Percentiles rank a stretch among this genome's conserved stretches.
Evolutionary conservation across 345 rosid genomes (phyloP).

Genomic region (Rhodamnia rubescens): DNA sequence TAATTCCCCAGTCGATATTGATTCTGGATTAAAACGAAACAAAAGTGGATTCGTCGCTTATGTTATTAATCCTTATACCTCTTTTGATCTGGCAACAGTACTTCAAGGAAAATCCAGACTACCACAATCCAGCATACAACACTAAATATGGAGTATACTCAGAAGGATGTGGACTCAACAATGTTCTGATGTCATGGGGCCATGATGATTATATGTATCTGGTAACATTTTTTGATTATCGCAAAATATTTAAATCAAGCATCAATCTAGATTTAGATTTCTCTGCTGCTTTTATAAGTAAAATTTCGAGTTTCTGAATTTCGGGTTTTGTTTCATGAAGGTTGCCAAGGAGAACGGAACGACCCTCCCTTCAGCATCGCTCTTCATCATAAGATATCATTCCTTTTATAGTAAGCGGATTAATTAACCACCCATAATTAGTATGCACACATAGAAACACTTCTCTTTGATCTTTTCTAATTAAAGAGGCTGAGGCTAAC

Average conservation of each 20-base stretch:
- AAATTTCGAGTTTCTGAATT: not conserved
- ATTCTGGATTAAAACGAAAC: not conserved
- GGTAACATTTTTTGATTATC: constrained; percentile 16
- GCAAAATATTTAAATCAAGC: not conserved
- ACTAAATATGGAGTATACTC: constrained; percentile 43
- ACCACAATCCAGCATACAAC: constrained; percentile 33
- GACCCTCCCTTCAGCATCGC: constrained; percentile 55
- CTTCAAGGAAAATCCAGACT: constrained; percentile 51
- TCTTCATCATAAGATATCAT: constrained; percentile 61
- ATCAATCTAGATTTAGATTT: not conserved
- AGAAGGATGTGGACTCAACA: constrained; percentile 45
- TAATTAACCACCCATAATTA: not conserved
- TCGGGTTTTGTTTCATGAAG: not conserved
- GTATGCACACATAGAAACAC: not conserved
- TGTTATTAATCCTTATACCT: not conserved
- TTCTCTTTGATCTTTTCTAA: not conserved
- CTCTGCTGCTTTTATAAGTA: not conserved
- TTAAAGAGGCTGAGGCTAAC: not conserved
- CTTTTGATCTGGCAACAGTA: constrained; percentile 15
- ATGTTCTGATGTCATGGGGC: constrained; percentile 58
- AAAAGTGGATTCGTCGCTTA: not conserved
- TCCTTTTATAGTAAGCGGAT: constrained; percentile 41
- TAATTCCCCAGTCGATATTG: not conserved
- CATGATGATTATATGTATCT: constrained; percentile 70
- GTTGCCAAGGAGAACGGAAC: constrained; percentile 50